phyloP scores from a whole-genome alignment of 305 asterid genomes.

The Rubia tinctorum region DNA sequence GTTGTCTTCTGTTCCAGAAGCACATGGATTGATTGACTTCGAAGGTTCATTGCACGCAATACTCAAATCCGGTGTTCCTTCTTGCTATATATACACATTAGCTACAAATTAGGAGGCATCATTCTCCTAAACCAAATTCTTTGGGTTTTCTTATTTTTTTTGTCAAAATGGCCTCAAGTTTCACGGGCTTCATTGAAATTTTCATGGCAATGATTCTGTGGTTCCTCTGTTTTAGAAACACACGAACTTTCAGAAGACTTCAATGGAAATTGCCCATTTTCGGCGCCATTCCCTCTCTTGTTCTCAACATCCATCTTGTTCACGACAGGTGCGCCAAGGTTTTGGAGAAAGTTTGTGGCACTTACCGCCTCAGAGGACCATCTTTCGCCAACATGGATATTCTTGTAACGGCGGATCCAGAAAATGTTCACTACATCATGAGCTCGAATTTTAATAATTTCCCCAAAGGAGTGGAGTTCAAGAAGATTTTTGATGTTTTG shows the following conservation, averaged over 20 bases:
- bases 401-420: slow-evolving; percentile 20
- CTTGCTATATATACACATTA: not conserved
- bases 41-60: not conserved
- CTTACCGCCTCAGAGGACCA: slow-evolving; percentile 22
- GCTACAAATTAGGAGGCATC: no score
- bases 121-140: not conserved
- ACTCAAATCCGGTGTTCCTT: not conserved
- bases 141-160: no score
- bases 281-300: slow-evolving; percentile 14
- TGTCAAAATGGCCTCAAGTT: slow-evolving; percentile 16
- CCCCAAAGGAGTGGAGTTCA: slow-evolving; percentile 26
- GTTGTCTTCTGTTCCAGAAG: not conserved
- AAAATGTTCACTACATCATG: slow-evolving; percentile 25
- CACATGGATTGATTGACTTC: not conserved
- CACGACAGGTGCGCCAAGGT: slow-evolving; percentile 16
- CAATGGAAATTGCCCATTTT: slow-evolving; percentile 18
- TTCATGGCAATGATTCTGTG: slow-evolving; percentile 12
- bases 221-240: slow-evolving; percentile 10
- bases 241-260: slow-evolving; percentile 4
- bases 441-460: slow-evolving; percentile 22
- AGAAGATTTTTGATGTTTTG: no score
- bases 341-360: slow-evolving; percentile 19
- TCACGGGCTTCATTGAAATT: slow-evolving; percentile 9
- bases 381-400: slow-evolving; percentile 25
- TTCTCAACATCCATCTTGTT: slow-evolving; percentile 18